Base-by-base conservation (phyloP, 2,329 filamentous ascomycete species). In the Leptographium lundbergii region DNA sequence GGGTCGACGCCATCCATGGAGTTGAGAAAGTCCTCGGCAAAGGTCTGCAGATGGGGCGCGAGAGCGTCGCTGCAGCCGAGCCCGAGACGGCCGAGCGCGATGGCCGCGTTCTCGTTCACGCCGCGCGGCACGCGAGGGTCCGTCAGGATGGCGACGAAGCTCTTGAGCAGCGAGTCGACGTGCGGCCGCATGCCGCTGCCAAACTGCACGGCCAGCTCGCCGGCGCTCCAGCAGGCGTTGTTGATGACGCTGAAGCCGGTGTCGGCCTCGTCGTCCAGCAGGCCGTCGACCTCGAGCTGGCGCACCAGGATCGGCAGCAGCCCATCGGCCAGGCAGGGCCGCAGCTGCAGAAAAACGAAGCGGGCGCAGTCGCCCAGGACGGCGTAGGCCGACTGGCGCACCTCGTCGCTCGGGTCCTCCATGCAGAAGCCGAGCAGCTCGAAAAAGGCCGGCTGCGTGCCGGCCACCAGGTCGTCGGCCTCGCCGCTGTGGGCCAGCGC, bases 201-300 rank as follows among this genome's bases (percentile, higher is more conserved):
- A 69, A 88, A 80, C 62, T 89, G 85, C 71, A 96, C 85, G 19
- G 91, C 84, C 62, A 97, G 94, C 75, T 99, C 94, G 50, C 94
- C 94, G 27, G 85, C 86, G 7, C 91, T 95, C 94, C 94, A 99
- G 74, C 92, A 97, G 25, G 94, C 92, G 69, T 99, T 99, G 79
- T 97, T 99, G 61, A 97, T 85, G 34, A 97, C 91, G 61, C 91
- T 90, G 70, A 96, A 96, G 17, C 85, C 86, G 22, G 83, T 87
- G 63, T 95, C 89, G 54, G 90, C 84, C 61, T 91, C 88, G 65
- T 95, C 89, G 61, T 91, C 87, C 22, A 84, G 73, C 56, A 91
- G 81, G 59, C 79, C 79, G 62, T 91, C 87, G 64, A 96, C 77
- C 64, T 97, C 91, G 32, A 99, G 82, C 69, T 97, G 91, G 66